Percentiles rank a stretch among this genome's conserved stretches.
Conservation (phyloP, 768 basidiomycete genomes). For the Panaeolus cyanescens region DNA sequence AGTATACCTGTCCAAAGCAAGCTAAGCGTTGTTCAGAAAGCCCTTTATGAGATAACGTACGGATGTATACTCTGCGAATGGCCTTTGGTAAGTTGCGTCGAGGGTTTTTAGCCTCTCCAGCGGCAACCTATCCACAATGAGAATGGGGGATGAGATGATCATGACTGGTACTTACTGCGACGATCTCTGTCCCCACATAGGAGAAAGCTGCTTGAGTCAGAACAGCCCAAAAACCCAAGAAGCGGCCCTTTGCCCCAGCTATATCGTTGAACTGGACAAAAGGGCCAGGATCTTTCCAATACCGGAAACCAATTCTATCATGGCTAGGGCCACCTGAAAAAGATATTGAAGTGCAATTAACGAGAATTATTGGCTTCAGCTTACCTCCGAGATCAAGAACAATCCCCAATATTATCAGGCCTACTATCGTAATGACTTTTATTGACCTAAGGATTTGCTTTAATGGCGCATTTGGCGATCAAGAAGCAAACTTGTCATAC, state of each 20-base stretch:
- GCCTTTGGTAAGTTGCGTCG: slow-evolving; percentile 63
- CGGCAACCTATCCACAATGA: slow-evolving; percentile 63
- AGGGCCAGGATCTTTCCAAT: slow-evolving; percentile 89
- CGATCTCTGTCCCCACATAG: slow-evolving; percentile 92
- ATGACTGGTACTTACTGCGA: slow-evolving; percentile 57
- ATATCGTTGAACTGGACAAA: slow-evolving; percentile 75
- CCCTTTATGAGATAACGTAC: slow-evolving; percentile 30
- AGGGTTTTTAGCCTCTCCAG: slow-evolving; percentile 91
- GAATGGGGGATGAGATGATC: not conserved
- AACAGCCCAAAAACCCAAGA: slow-evolving; percentile 60
- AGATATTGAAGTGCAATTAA: not conserved
- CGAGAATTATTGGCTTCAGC: slow-evolving; percentile 6
- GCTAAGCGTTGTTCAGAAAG: not conserved
- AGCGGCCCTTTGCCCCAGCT: slow-evolving; percentile 69
- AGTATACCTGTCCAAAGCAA: too few species aligned
- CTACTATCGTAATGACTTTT: slow-evolving; percentile 85
- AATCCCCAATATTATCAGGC: slow-evolving; percentile 68
- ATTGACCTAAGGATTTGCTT: slow-evolving; percentile 51
- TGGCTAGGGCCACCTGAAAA: slow-evolving; percentile 73
- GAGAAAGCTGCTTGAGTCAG: slow-evolving; percentile 91
- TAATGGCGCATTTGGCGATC: not conserved
- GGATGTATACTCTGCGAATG: slow-evolving; percentile 72
- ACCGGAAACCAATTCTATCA: slow-evolving; percentile 72
- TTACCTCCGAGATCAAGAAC: slow-evolving; percentile 79
- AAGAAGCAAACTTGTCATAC: slow-evolving; percentile 35